Evolutionary conservation across 371 early-diverging fungal species (phyloP).

Genomic region (Apophysomyces elegans): DNA sequence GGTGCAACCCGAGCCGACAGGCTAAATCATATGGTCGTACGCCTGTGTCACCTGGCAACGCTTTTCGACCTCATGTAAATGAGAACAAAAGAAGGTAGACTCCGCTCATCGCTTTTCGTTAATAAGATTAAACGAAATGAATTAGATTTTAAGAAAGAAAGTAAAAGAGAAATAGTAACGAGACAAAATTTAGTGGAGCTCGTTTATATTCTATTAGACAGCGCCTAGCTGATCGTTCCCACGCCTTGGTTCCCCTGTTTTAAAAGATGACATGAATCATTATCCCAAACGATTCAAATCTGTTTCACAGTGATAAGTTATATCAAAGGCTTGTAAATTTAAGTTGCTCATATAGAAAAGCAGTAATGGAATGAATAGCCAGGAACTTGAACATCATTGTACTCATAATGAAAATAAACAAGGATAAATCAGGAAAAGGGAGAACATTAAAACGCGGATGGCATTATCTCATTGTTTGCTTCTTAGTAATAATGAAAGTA

Average conservation of each 20-base stretch:
- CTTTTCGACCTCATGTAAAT: background rate
- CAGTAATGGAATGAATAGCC: too few relatives aligned
- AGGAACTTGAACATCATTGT: too few relatives aligned
- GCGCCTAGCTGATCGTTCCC: background rate
- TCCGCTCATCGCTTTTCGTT: background rate
- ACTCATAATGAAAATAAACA: background rate
- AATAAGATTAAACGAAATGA: too few relatives aligned
- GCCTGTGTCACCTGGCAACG: constrained; percentile 6
- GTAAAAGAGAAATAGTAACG: too few relatives aligned
- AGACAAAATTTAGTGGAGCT: too few relatives aligned
- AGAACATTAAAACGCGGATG: background rate
- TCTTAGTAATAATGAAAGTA: background rate
- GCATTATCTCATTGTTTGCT: background rate
- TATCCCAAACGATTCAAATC: background rate
- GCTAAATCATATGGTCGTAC: constrained; percentile 10
- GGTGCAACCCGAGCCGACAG: constrained; percentile 9
- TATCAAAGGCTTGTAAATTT: too few relatives aligned
- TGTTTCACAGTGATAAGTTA: background rate
- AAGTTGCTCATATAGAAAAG: too few relatives aligned
- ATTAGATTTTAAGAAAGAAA: too few relatives aligned
- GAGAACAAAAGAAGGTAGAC: background rate
- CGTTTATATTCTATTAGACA: background rate
- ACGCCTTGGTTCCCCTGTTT: background rate
- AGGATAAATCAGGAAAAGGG: background rate
- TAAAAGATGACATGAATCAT: background rate